Conservation (phyloP, 2,329 filamentous ascomycete species). For the Alternaria rosae region DNA sequence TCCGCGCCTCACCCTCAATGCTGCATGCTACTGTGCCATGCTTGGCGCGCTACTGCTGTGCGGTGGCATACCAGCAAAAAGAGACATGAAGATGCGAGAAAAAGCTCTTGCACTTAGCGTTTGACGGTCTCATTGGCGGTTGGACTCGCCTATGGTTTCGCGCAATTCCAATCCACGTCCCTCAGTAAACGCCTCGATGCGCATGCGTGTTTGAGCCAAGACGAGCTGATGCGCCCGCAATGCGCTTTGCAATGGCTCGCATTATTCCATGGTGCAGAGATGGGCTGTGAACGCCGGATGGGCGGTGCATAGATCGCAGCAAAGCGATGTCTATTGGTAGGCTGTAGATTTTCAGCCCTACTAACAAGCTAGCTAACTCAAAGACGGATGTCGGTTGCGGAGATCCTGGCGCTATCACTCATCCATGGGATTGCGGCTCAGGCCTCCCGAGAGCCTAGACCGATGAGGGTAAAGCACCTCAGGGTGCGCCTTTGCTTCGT, state of each 20-base stretch:
- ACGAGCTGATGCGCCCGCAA: not conserved
- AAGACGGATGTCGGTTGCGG: not conserved
- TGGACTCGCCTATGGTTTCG: not conserved
- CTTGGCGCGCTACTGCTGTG: constrained; percentile 3
- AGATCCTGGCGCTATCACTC: constrained; percentile 1
- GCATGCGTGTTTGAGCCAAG: constrained; percentile 8
- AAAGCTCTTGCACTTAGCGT: not conserved
- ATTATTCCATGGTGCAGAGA: not conserved
- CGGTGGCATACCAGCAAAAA: not conserved
- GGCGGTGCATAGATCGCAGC: not conserved
- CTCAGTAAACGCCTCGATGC: not conserved
- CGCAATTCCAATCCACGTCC: not conserved
- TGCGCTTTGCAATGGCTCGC: not conserved
- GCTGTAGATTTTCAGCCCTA: not conserved
- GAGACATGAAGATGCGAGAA: not conserved
- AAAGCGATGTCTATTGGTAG: constrained; percentile 1
- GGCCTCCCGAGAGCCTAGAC: constrained; percentile 6
- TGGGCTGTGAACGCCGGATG: not conserved
- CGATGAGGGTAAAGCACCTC: not conserved
- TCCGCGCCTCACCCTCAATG: constrained; percentile 1
- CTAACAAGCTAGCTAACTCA: constrained; percentile 7
- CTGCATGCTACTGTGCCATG: constrained; percentile 1
- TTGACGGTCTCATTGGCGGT: not conserved
- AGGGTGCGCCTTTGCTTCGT: constrained; percentile 3
- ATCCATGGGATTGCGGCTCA: constrained; percentile 1